Evolutionary conservation across 2,329 filamentous ascomycete species (phyloP).

Genomic region (Penicillium sp.): DNA sequence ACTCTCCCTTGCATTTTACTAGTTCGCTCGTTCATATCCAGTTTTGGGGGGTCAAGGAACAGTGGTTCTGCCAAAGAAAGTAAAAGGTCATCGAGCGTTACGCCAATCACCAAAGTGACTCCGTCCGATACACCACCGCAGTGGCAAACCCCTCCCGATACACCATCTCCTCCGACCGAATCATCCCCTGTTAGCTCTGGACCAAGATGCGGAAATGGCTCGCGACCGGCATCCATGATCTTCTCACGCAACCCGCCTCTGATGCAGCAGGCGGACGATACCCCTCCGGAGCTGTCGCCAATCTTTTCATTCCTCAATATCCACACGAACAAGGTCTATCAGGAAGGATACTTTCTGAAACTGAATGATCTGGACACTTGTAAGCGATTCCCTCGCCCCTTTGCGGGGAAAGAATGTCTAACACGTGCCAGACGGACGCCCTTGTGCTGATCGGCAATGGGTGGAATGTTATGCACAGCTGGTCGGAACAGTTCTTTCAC

Average conservation of each 20-base stretch:
- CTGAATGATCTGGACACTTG: constrained; percentile 86
- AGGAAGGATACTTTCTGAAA: constrained; percentile 96
- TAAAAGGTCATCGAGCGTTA: constrained; percentile 25
- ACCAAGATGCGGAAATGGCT: constrained; percentile 42
- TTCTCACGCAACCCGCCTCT: constrained; percentile 75
- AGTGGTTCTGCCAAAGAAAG: constrained; percentile 30
- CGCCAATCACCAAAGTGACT: constrained; percentile 11
- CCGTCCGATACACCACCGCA: constrained; percentile 20
- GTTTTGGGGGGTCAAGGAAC: constrained; percentile 30
- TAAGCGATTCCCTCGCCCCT: constrained; percentile 44
- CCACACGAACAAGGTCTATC: constrained; percentile 92
- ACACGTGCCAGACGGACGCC: constrained; percentile 62
- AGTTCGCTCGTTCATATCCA: constrained; percentile 84
- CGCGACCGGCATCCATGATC: constrained; percentile 74
- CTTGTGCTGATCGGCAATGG: constrained; percentile 80
- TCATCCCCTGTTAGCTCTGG: constrained; percentile 34
- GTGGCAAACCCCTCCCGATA: constrained; percentile 30
- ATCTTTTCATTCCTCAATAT: constrained; percentile 91
- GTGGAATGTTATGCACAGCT: constrained; percentile 95
- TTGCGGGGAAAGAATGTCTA: constrained; percentile 18
- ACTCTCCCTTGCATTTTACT: constrained; percentile 25
- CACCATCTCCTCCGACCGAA: constrained; percentile 28
- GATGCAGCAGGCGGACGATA: constrained; percentile 77
- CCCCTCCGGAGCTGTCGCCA: constrained; percentile 82
- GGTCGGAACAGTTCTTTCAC: constrained; percentile 83